Evolutionary conservation across 225 moss, liverwort and hornwort genomes (phyloP).

Genomic region (Marchantia polymorpha): DNA sequence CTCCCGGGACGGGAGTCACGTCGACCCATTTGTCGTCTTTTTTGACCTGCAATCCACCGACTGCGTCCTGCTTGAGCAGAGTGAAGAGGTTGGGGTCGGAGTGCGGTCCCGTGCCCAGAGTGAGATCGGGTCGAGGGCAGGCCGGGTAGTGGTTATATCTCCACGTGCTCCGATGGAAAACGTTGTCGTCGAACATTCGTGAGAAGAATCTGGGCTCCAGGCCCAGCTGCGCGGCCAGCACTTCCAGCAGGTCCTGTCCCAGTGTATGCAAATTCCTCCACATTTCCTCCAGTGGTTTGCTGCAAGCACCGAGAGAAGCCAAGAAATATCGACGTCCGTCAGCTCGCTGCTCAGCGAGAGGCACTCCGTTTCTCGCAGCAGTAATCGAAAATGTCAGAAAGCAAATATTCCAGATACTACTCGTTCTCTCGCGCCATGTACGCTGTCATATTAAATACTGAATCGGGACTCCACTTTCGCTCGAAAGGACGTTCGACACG

Average conservation of each 20-base stretch:
- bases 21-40: constrained; percentile 22
- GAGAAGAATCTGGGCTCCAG: constrained; percentile 17
- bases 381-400: too few relatives aligned
- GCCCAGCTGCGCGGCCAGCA: constrained; percentile 29
- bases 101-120: constrained; percentile 23
- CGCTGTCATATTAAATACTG: too few relatives aligned
- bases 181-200: constrained; percentile 6
- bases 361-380: too few relatives aligned
- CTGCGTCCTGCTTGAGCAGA: constrained; percentile 34
- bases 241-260: constrained; percentile 18
- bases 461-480: too few relatives aligned
- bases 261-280: constrained; percentile 5
- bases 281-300: constrained; percentile 26
- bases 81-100: constrained; percentile 31
- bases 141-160: constrained; percentile 30
- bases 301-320: not conserved
- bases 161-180: constrained; percentile 8
- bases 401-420: too few relatives aligned
- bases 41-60: constrained; percentile 41
- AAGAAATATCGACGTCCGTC: not conserved
- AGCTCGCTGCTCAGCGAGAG: not conserved
- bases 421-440: too few relatives aligned
- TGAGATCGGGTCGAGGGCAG: constrained; percentile 31
- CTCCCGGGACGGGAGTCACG: constrained; percentile 27
- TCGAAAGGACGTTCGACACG: too few relatives aligned